A percentile compares a stretch with the other conserved stretches of the same genome.
Evolutionary conservation across 1,284 basidiomycete species (phyloP).

Genomic region (Ganoderma lingzhi): DNA sequence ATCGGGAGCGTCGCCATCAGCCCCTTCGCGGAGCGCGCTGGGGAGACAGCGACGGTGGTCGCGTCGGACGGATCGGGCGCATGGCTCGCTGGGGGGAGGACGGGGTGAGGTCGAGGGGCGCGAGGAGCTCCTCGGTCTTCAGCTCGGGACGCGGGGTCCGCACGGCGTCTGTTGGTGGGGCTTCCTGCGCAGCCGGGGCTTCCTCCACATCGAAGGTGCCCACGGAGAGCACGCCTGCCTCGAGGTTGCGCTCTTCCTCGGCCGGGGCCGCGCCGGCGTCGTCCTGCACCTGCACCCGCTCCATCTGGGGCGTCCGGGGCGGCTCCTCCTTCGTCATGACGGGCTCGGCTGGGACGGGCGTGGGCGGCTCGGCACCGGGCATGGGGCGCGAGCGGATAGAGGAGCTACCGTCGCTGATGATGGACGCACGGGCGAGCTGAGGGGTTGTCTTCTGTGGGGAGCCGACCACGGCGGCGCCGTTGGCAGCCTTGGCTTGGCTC

Average conservation of each 20-base stretch:
- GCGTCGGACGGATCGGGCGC: constrained; percentile 23
- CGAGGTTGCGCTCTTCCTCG: constrained; percentile 17
- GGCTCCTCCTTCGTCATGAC: constrained; percentile 15
- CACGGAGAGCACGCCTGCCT: constrained; percentile 19
- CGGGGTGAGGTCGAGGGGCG: constrained; percentile 21
- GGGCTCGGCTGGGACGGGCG: constrained; percentile 20
- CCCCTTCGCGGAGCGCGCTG: neutral
- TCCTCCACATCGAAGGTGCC: constrained; percentile 19
- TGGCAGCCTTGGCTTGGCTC: constrained; percentile 20
- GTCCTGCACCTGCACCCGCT: constrained; percentile 19
- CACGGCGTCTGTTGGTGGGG: neutral
- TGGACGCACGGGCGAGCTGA: constrained; percentile 16
- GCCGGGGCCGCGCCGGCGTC: constrained; percentile 5
- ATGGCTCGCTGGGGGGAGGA: constrained; percentile 14
- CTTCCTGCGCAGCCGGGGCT: constrained; percentile 5
- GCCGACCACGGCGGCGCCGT: constrained; percentile 15
- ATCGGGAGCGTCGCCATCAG: constrained; percentile 8
- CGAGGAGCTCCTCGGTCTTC: constrained; percentile 18
- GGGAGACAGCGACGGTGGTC: constrained; percentile 23
- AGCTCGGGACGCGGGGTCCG: constrained; percentile 15
- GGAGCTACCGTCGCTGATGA: constrained; percentile 24
- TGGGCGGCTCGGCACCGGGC: constrained; percentile 31
- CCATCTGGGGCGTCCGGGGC: constrained; percentile 13
- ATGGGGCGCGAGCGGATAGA: constrained; percentile 25
- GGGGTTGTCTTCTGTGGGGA: constrained; percentile 17